Conservation (phyloP, 2,329 filamentous ascomycete species). For the Microcyclosporella mali region DNA sequence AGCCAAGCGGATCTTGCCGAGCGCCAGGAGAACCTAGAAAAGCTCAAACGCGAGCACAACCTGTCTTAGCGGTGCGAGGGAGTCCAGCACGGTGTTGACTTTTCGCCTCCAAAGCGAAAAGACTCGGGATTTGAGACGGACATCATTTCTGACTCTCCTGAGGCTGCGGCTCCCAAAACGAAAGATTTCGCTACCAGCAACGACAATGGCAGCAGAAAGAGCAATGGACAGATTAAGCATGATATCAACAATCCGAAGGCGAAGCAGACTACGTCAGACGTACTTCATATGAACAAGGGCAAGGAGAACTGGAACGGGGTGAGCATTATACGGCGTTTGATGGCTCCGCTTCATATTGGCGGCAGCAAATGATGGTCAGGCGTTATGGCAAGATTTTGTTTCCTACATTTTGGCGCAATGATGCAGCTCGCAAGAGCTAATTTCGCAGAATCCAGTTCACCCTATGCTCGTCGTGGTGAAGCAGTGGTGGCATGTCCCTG, state of each 20-base stretch:
- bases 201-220: neutral
- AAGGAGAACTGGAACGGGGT: constrained; percentile 7
- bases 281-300: constrained; percentile 4
- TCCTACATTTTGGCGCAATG: too few species aligned
- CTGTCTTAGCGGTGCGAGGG: constrained; percentile 67
- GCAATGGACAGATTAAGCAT: constrained; percentile 6
- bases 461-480: too few species aligned
- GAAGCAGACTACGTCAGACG: constrained; percentile 6
- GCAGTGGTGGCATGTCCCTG: too few species aligned
- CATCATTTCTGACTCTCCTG: constrained; percentile 11
- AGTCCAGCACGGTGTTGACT: constrained; percentile 23
- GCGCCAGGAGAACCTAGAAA: constrained; percentile 94
- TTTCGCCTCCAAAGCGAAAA: constrained; percentile 18
- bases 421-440: too few species aligned
- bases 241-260: constrained; percentile 3
- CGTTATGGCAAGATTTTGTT: too few species aligned
- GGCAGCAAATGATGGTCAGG: neutral
- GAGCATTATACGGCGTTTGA: constrained; percentile 8
- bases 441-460: too few species aligned
- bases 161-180: constrained; percentile 22
- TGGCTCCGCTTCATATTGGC: constrained; percentile 6
- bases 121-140: constrained; percentile 27
- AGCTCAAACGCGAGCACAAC: constrained; percentile 94
- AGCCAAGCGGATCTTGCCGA: constrained; percentile 71
- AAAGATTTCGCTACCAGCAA: constrained; percentile 22